Evolutionary conservation across 2,329 filamentous ascomycete genomes (phyloP).

Genomic region (Diaporthe sp.): DNA sequence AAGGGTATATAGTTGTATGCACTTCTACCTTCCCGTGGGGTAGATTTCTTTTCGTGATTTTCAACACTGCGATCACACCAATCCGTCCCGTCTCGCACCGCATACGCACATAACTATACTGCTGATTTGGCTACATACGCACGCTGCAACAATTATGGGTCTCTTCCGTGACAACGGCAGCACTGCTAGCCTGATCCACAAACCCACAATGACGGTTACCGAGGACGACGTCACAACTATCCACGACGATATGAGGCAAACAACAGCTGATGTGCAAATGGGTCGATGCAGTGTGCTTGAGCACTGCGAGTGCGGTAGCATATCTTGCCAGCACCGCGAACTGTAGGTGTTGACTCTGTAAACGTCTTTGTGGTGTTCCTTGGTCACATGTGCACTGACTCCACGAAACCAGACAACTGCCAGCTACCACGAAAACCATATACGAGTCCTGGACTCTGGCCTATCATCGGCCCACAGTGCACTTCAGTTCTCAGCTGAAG

Average conservation of each 20-base stretch:
- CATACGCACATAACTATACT: not conserved
- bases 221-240: slow-evolving; percentile 18
- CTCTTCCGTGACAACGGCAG: not conserved
- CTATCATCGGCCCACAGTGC: not conserved
- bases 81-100: not conserved
- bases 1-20: not conserved
- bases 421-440: slow-evolving; percentile 6
- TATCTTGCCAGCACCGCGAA: not conserved
- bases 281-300: not conserved
- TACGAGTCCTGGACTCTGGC: slow-evolving; percentile 21
- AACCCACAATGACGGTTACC: not conserved
- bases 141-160: not conserved
- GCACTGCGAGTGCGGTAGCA: not conserved
- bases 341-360: not conserved
- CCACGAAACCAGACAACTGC: slow-evolving; percentile 4
- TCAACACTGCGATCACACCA: not conserved
- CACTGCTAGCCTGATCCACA: slow-evolving; percentile 2
- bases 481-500: not conserved
- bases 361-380: not conserved
- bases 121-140: not conserved
- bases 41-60: not conserved
- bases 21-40: not conserved
- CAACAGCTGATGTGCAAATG: not conserved
- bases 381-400: not conserved
- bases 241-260: not conserved